phyloP scores from a whole-genome alignment of 2,329 filamentous ascomycete genomes.

The Acarospora socialis region DNA sequence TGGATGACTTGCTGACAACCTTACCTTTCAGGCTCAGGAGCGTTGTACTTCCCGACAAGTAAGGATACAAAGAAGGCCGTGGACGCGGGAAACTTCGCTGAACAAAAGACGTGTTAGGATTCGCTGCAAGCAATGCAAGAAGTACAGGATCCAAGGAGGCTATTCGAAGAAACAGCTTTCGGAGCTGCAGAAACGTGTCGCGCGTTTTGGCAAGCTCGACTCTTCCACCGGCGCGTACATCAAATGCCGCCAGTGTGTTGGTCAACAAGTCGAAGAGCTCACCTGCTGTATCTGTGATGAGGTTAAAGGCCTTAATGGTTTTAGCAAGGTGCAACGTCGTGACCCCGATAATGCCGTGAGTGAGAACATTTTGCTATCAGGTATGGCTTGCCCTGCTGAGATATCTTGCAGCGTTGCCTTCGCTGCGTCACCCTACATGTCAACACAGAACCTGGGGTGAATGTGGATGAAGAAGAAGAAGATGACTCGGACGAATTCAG shows the following conservation, averaged over 20 bases:
- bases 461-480: conserved; percentile 13
- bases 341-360: conserved; percentile 33
- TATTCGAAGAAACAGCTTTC: conserved; percentile 36
- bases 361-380: conserved; percentile 5
- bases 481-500: conserved; percentile 8
- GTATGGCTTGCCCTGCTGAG: conserved; percentile 4
- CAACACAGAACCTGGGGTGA: conserved; percentile 11
- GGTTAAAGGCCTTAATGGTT: conserved; percentile 33
- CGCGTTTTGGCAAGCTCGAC: conserved; percentile 9
- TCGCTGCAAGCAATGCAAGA: conserved; percentile 33
- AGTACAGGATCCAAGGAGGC: conserved; percentile 21
- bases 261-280: conserved; percentile 31
- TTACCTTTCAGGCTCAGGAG: conserved; percentile 16
- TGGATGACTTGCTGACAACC: conserved; percentile 1
- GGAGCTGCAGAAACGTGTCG: conserved; percentile 13
- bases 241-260: conserved; percentile 32
- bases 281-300: conserved; percentile 33
- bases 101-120: conserved; percentile 21
- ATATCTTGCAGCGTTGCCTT: conserved; percentile 26
- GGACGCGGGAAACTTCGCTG: not conserved
- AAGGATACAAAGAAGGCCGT: conserved; percentile 7
- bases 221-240: conserved; percentile 14
- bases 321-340: conserved; percentile 34
- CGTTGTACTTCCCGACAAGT: conserved; percentile 22
- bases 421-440: conserved; percentile 17